Evolutionary conservation across 805 yeast genomes (phyloP).

Genomic region (Dipodascus geniculatus): DNA sequence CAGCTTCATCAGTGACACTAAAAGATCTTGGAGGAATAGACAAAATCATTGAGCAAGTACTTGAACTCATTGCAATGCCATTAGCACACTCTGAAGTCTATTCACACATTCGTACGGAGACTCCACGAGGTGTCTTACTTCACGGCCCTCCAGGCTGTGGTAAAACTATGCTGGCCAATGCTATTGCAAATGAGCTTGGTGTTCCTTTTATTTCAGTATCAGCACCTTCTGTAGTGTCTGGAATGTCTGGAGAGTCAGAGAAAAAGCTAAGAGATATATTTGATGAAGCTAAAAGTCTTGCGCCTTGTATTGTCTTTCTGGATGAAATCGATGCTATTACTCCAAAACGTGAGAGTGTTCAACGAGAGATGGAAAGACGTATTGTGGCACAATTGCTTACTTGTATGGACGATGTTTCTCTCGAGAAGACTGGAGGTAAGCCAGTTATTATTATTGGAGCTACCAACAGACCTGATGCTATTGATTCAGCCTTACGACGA

Average conservation of each 20-base stretch:
- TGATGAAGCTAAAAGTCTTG: conserved; percentile 80
- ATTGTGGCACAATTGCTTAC: conserved; percentile 93
- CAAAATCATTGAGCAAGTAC: conserved; percentile 67
- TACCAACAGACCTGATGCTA: conserved; percentile 89
- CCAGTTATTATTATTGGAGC: conserved; percentile 95
- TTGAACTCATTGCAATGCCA: conserved; percentile 88
- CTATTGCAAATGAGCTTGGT: conserved; percentile 86
- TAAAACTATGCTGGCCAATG: conserved; percentile 91
- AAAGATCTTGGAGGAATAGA: conserved; percentile 84
- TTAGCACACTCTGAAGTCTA: conserved; percentile 90
- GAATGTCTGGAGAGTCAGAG: conserved; percentile 98
- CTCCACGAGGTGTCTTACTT: conserved; percentile 85
- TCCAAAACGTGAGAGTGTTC: conserved; percentile 96
- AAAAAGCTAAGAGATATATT: conserved; percentile 86
- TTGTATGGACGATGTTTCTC: conserved; percentile 82
- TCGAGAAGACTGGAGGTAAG: conserved; percentile 81
- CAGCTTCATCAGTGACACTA: conserved; percentile 47
- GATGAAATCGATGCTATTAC: conserved; percentile 98
- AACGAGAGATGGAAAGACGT: conserved; percentile 94
- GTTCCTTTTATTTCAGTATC: conserved; percentile 86
- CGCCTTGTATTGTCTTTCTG: conserved; percentile 87
- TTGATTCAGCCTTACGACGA: conserved; percentile 88
- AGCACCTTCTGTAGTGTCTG: conserved; percentile 94
- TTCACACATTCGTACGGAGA: conserved; percentile 78
- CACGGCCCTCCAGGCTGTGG: conserved; percentile 99